Evolutionary conservation across 208 protist genomes (phyloP), one percentile per base, ranked within the genome.

Genomic region (Trypanosoma scelopori): DNA sequence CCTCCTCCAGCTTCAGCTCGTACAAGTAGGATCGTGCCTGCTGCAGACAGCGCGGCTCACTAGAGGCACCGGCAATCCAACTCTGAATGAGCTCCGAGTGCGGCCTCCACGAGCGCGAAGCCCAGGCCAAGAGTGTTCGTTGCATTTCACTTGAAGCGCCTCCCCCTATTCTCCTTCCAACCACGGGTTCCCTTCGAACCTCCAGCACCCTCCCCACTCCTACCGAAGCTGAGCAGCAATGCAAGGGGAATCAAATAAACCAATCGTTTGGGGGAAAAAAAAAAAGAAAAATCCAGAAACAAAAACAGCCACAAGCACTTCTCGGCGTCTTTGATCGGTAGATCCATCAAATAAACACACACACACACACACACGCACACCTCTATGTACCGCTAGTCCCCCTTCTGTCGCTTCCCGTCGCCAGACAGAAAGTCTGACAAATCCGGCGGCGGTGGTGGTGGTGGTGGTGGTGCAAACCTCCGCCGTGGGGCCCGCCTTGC

Each of bases 11-110:
- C 55, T 65, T 46, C 47, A 84, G 60, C 18, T 77, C 77, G 52
- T 80, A 69, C 22, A 84, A 55, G 46, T 80, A 83, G 12, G 72
- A 45, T 0, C 77, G 64, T 15, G 68, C 72, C 57, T 73, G 66
- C 63, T 68, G 45, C 12, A 78, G 52, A 27, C 70, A 42, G 22
- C 37, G 74, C 23, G 49, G n/a, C 46, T 84, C 76, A 42, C 49
- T 71, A 0, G 59, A 27, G 23, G 80, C 55, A n/a, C 43, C 53
- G 1, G 82, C 80, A 63, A 88, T 70, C 77, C 79, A 88, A 6
- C 56, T 49, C 55, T 89, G 84, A 13, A 91, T 63, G 46, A 83
- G 79, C 72, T 85, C 81, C 7, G 79, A 81, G 66, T 91, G 85
- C 28, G 77, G 71, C 7, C 78, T 73, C 82, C 85, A 91, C 27